Evolutionary conservation across 805 yeast genomes (phyloP).

Genomic region (Myxozyma vanderwaltii): DNA sequence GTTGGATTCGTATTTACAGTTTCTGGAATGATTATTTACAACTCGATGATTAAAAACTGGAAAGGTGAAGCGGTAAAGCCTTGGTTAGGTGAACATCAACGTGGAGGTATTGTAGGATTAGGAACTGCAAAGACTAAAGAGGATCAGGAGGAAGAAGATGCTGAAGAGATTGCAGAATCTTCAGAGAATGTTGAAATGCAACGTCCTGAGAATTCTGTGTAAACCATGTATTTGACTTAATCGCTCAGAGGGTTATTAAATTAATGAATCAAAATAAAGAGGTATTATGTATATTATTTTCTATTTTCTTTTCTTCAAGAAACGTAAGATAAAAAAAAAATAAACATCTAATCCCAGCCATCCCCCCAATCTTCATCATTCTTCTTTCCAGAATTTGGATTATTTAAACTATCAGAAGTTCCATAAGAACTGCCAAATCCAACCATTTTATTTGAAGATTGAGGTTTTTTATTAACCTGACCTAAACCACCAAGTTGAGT

Average conservation of each 20-base stretch:
- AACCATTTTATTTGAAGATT: constrained; percentile 8
- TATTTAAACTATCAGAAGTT: not conserved
- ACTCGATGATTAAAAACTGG: constrained; percentile 42
- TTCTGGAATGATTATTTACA: constrained; percentile 47
- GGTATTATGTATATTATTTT: too few species aligned
- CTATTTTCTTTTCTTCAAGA: too few species aligned
- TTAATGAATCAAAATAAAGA: too few species aligned
- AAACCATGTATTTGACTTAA: not conserved
- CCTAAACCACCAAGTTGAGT: constrained; percentile 47
- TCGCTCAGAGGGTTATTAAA: too few species aligned
- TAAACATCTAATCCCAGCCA: constrained; percentile 23
- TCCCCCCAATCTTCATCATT: constrained; percentile 30
- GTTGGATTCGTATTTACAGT: constrained; percentile 50
- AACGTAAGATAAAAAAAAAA: not conserved
- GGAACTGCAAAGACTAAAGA: constrained; percentile 37
- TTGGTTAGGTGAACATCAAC: constrained; percentile 46
- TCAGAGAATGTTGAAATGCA: not conserved
- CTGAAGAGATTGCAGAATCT: not conserved
- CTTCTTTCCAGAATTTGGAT: constrained; percentile 13
- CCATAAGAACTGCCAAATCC: constrained; percentile 18
- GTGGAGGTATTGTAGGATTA: constrained; percentile 42
- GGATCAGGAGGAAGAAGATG: not conserved
- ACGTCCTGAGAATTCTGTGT: not conserved
- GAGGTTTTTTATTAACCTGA: not conserved
- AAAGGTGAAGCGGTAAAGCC: constrained; percentile 49